Evolutionary conservation across 2,329 filamentous ascomycete genomes (phyloP).

Genomic region (Lanzia echinophila): DNA sequence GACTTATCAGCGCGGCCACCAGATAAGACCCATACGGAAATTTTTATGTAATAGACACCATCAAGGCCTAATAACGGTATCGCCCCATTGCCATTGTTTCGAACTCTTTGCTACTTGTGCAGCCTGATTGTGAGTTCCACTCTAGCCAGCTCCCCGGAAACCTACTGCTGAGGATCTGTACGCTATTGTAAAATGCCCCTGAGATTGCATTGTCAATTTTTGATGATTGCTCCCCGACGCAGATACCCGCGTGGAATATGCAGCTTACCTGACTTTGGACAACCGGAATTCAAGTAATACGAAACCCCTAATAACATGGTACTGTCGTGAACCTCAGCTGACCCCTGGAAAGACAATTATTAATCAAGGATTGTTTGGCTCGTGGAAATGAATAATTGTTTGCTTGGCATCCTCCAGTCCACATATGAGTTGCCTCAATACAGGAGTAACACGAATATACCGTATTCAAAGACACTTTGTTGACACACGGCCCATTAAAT

Average conservation of each 20-base stretch:
- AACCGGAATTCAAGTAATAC: constrained; percentile 9
- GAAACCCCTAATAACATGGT: constrained; percentile 6
- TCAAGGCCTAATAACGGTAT: background rate
- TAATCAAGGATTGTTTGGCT: background rate
- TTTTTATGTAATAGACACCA: background rate
- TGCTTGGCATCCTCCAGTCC: background rate
- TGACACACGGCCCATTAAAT: background rate
- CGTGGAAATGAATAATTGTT: background rate
- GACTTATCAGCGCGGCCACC: background rate
- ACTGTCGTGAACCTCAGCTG: constrained; percentile 4
- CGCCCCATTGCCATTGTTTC: background rate
- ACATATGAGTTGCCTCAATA: background rate
- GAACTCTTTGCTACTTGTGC: background rate
- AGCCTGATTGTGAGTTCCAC: background rate
- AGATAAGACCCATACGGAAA: background rate
- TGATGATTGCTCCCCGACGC: constrained; percentile 6
- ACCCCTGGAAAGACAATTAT: constrained; percentile 1
- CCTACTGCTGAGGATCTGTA: constrained; percentile 4
- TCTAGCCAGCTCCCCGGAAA: constrained; percentile 10
- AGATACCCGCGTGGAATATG: constrained; percentile 6
- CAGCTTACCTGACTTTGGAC: constrained; percentile 1
- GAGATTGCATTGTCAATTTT: background rate
- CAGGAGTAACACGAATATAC: too few species aligned
- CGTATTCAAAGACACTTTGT: background rate
- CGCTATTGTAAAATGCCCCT: background rate